phyloP scores from a whole-genome alignment of 2,329 filamentous ascomycete species.

The Fusarium sp. region DNA sequence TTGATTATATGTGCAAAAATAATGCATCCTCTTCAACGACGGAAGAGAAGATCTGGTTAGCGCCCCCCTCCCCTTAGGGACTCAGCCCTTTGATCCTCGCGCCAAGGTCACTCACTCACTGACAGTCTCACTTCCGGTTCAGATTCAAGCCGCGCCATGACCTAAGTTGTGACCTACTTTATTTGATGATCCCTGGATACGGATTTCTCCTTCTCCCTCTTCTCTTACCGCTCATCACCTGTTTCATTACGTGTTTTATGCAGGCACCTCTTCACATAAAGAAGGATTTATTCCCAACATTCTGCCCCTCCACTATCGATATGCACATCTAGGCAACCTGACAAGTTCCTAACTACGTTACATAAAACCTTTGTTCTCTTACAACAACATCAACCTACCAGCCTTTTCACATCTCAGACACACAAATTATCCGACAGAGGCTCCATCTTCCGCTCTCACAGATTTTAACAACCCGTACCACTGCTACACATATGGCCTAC shows the following conservation, averaged over 20 bases:
- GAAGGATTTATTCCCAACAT: constrained; percentile 26
- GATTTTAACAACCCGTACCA: not conserved
- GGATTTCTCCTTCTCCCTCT: not conserved
- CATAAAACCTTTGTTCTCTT: not conserved
- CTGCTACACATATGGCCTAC: constrained; percentile 41
- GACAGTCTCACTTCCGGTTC: constrained; percentile 4
- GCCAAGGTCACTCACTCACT: constrained; percentile 15
- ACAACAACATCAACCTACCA: not conserved
- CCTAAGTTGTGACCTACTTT: constrained; percentile 3
- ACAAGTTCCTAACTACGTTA: constrained; percentile 4
- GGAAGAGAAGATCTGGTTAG: not conserved
- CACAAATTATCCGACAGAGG: not conserved
- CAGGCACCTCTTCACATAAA: constrained; percentile 36
- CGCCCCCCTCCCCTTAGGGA: constrained; percentile 23
- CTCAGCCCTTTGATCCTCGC: constrained; percentile 5
- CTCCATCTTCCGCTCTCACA: not conserved
- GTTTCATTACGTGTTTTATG: constrained; percentile 9
- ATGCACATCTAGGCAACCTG: constrained; percentile 6
- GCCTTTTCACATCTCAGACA: not conserved
- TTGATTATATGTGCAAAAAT: constrained; percentile 13
- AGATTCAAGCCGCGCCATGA: constrained; percentile 7
- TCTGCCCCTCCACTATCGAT: constrained; percentile 19
- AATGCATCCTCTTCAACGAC: constrained; percentile 24
- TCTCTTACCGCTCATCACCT: constrained; percentile 22
- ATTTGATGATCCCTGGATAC: constrained; percentile 10